These are phyloP conservation scores for Avena eriantha DNA, from an alignment of 176 grass and related monocot species.

Conservation along the genomic window DNA sequence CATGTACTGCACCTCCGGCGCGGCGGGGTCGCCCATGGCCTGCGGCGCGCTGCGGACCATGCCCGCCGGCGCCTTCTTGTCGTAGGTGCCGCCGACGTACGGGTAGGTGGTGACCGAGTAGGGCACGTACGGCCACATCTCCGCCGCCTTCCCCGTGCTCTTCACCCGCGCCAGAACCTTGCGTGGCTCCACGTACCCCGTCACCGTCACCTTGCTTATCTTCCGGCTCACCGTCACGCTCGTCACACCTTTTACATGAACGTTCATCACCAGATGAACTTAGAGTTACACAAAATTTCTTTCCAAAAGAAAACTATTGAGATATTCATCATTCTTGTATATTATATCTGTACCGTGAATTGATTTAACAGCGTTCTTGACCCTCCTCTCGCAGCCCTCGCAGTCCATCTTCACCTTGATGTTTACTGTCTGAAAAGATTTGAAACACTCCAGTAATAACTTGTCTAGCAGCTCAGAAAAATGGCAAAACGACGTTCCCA, in stretches of 20 bases:
- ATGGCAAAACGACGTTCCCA: background rate
- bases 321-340: background rate
- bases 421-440: conserved; percentile 65
- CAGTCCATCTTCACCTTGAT: conserved; percentile 95
- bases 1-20: conserved; percentile 57
- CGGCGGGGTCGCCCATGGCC: conserved; percentile 61
- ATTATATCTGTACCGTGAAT: conserved; percentile 50
- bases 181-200: conserved; percentile 67
- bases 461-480: background rate
- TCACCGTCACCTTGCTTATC: conserved; percentile 70
- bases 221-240: conserved; percentile 65
- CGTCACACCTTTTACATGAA: conserved; percentile 52
- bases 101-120: conserved; percentile 67
- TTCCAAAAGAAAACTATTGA: background rate
- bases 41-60: conserved; percentile 66
- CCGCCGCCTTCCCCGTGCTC: conserved; percentile 67
- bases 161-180: conserved; percentile 67
- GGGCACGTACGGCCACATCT: conserved; percentile 82
- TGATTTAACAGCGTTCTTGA: conserved; percentile 59
- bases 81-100: conserved; percentile 74
- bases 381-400: conserved; percentile 81
- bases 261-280: background rate
- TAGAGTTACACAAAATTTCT: background rate
- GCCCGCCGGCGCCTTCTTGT: conserved; percentile 83
- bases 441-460: background rate